Percentiles rank a stretch among this genome's conserved stretches.
phyloP scores from a whole-genome alignment of 2,329 filamentous ascomycete species.

The Bipolaris victoriae region DNA sequence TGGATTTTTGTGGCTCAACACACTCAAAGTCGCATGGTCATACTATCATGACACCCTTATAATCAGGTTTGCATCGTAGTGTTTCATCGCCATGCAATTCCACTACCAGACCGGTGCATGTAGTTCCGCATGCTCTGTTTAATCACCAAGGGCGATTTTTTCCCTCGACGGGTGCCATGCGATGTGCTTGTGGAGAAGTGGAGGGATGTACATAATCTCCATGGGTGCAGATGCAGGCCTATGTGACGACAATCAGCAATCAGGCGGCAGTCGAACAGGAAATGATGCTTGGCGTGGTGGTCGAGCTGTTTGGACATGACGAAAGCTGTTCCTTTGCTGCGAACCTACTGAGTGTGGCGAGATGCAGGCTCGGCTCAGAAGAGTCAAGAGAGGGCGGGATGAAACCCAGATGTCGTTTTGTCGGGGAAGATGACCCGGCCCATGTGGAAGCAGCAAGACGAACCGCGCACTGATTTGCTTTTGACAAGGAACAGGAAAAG shows the following conservation, averaged over 20 bases:
- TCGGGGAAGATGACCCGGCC: slow-evolving; percentile 19
- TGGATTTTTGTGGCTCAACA: not conserved
- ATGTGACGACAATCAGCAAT: slow-evolving; percentile 10
- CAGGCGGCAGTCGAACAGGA: slow-evolving; percentile 8
- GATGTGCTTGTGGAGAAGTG: not conserved
- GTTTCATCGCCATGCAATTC: not conserved
- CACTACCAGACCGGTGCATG: not conserved
- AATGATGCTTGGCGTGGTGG: slow-evolving; percentile 9
- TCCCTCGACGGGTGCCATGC: not conserved
- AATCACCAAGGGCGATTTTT: not conserved
- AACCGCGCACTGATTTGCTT: slow-evolving; percentile 16
- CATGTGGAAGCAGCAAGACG: slow-evolving; percentile 20
- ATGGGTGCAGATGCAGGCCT: not conserved
- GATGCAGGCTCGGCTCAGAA: slow-evolving; percentile 19
- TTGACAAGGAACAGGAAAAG: slow-evolving; percentile 24
- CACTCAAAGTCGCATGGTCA: not conserved
- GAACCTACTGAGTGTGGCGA: slow-evolving; percentile 29
- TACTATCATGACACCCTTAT: not conserved
- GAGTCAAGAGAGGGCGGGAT: slow-evolving; percentile 14
- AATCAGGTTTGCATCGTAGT: not conserved
- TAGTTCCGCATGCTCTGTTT: not conserved
- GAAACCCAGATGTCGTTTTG: slow-evolving; percentile 22
- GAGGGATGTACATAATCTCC: slow-evolving; percentile 2
- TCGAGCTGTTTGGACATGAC: slow-evolving; percentile 16
- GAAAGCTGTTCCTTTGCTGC: slow-evolving; percentile 18